Base-by-base conservation (phyloP, 306 rosid genomes). In the Elaeagnus macrophylla region DNA sequence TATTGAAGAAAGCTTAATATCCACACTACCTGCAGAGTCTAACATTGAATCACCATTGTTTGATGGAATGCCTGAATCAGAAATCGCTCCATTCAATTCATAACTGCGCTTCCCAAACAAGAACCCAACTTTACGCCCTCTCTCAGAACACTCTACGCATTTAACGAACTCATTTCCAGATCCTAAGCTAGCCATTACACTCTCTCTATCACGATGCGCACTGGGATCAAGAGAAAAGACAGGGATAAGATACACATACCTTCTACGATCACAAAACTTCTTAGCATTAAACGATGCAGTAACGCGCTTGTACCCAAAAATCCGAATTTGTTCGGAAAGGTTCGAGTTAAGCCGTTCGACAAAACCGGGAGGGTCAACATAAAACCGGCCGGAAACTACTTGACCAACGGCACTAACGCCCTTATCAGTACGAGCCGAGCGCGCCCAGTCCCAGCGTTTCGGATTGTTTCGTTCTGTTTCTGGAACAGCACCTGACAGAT, bases 321-420 rank as follows among this genome's bases (percentile, higher is more conserved):
- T 80, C 14, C 80, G 80, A 61, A 90, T 90, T 70, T 90, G 95
- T 37, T 85, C 68, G 18, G 95, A 61, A 32, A 86, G 91, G 41
- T 81, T 76, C 10, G 84, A 77, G 66, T 83, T 83, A 57, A 90
- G 91, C 68, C 95, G 91, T 7, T 83, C 95, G 57, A 90, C 66
- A 70, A 90, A 57, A n/a, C 94, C 97, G 13, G 94, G 95, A 3
- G 91, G 97, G 62, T 86, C 97, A 61, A 90, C 71, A 51, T 86
- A 90, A 72, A 90, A 86, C 44, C 97, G 73, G 9, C 97, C 94
- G 5, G 95, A 86, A 16, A 90, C 95, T 18, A 90, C 97, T 71
- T 90, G 95, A 7, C 95, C 95, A 48, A 91, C 86, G 43, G 97
- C 97, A 80, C 91, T 83, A 50, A 91, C 97, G 38, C 97, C 97